These are phyloP conservation scores for Aspergillus clavatus DNA, from an alignment of 2,329 filamentous ascomycete genomes.

Conservation along the genomic window DNA sequence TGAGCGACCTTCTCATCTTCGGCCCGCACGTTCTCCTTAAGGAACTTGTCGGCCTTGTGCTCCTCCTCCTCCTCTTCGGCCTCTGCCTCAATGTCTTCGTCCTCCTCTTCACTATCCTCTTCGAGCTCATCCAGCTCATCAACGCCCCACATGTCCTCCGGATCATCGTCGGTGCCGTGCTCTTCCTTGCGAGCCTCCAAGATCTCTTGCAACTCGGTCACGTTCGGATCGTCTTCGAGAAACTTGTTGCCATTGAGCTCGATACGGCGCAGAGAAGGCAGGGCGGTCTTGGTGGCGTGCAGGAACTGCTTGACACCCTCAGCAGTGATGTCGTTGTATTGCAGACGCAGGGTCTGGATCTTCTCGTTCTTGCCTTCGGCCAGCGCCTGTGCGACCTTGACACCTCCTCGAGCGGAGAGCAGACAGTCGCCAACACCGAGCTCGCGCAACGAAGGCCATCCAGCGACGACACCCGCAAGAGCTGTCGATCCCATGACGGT, in stretches of 20 bases:
- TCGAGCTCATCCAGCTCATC: conserved; percentile 85
- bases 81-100: conserved; percentile 63
- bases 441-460: conserved; percentile 73
- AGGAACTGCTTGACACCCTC: conserved; percentile 68
- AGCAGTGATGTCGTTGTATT: conserved; percentile 90
- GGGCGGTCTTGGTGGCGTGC: conserved; percentile 59
- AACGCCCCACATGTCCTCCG: conserved; percentile 78
- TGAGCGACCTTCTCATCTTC: conserved; percentile 62
- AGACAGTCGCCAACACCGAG: conserved; percentile 86
- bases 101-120: conserved; percentile 64
- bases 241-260: conserved; percentile 98
- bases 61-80: conserved; percentile 63
- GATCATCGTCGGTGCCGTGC: conserved; percentile 53
- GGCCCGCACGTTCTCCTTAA: conserved; percentile 58
- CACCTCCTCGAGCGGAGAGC: conserved; percentile 69
- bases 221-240: conserved; percentile 70
- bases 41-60: conserved; percentile 57
- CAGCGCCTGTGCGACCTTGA: conserved; percentile 69
- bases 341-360: conserved; percentile 74
- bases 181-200: conserved; percentile 75
- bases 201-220: conserved; percentile 64
- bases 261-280: conserved; percentile 76
- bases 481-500: conserved; percentile 74
- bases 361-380: conserved; percentile 70
- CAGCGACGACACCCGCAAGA: conserved; percentile 66